Evolutionary conservation across 768 basidiomycete species (phyloP), one percentile per base, ranked within the genome.

Genomic region (Suillus subalutaceus): DNA sequence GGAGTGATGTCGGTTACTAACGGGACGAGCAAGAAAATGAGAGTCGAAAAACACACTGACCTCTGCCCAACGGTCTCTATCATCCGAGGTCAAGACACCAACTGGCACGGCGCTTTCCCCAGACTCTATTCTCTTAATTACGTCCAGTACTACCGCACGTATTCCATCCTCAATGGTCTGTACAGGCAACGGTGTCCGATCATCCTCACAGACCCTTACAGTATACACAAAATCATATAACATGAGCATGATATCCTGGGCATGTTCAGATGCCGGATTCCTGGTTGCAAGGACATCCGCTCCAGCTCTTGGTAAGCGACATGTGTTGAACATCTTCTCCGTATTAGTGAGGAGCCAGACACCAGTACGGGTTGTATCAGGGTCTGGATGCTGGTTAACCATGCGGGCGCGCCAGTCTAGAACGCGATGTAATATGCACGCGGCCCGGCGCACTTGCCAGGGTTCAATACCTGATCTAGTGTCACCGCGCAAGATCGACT

Each of bases 371-470:
- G 90, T 90, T 0, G 89, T 88, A 62, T 92, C 87, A 18, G 90
- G 86, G 68, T 88, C 83, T 32, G 90, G 75, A 70, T 89, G 88
- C 73, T 92, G 88, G 56, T 92, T 94, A 70, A 12, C 32, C 57
- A 93, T 72, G 65, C 83, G 83, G 37, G 84, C 83, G 72, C 90
- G 93, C 79, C 92, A 95, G 48, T 89, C 86, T 26, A 96, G 74
- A 53, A 88, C 81, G 59, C 94, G 84, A 73, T 88, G 82, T 18
- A 89, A 80, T 15, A 97, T 79, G 89, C 93, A 96, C 16, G 94
- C 89, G 0, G 94, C 91, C 53, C 94, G 82, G 72, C 91, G 84
- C 59, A 96, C 79, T 76, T 99, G 96, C 93, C 94, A 95, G 20
- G 87, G 83, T 0, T 90, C 91, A 60, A 91, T 78, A 46, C 78